Percentiles rank a stretch among this genome's conserved stretches.
Conservation (phyloP, 495 filamentous ascomycete genomes). For the Echria macrotheca region DNA sequence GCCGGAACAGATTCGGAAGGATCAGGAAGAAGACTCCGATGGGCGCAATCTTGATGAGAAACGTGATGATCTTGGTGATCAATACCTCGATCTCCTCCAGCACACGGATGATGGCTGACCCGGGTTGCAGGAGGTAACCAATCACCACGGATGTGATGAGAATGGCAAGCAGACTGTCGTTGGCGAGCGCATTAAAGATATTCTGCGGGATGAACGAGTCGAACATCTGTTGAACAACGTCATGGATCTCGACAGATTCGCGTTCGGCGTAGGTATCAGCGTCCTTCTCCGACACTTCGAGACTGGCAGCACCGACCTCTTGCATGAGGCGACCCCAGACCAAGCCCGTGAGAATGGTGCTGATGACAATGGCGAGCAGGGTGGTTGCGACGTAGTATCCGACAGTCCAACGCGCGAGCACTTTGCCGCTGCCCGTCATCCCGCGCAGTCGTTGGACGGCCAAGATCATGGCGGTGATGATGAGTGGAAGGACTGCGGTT, state of each 20-base stretch:
- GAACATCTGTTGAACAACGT: conserved; percentile 27
- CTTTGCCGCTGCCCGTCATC: conserved; percentile 22
- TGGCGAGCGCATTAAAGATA: conserved; percentile 25
- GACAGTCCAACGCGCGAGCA: conserved; percentile 23
- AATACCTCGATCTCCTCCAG: conserved; percentile 26
- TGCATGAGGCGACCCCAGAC: conserved; percentile 27
- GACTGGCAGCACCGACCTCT: conserved; percentile 6
- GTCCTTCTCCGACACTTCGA: conserved; percentile 10
- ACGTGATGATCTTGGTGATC: conserved; percentile 28
- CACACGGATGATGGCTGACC: conserved; percentile 12
- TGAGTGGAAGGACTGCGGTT: conserved; percentile 24
- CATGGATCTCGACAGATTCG: conserved; percentile 14
- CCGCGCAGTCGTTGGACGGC: conserved; percentile 21
- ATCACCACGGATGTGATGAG: conserved; percentile 21
- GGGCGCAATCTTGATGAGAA: conserved; percentile 29
- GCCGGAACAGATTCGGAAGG: conserved; percentile 28
- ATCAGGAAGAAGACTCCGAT: conserved; percentile 34
- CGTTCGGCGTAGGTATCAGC: conserved; percentile 13
- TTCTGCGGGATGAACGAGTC: conserved; percentile 29
- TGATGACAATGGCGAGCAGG: conserved; percentile 26
- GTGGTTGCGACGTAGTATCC: conserved; percentile 28
- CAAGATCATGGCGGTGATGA: conserved; percentile 28
- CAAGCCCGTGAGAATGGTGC: conserved; percentile 20
- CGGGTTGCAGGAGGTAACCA: conserved; percentile 21
- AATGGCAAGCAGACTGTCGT: conserved; percentile 23